Conservation (phyloP, 1,284 basidiomycete genomes). For the Trichosporon sp. region DNA sequence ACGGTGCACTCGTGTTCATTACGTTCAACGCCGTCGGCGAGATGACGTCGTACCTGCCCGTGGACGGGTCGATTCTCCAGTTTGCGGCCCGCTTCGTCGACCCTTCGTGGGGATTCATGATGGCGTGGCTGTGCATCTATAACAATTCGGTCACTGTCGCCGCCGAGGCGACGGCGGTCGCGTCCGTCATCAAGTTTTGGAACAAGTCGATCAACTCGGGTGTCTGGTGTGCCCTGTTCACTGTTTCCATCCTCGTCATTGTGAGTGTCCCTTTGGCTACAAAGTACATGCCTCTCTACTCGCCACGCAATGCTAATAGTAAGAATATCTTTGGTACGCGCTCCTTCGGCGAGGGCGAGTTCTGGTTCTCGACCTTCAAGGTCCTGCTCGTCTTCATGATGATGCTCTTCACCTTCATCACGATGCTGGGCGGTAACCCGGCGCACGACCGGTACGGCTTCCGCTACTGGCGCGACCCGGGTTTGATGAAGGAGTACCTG, state of each 20-base stretch:
- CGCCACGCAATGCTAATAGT: no score
- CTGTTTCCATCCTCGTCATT: conserved; percentile 21
- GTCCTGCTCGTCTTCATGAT: conserved; percentile 28
- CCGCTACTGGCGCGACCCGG: conserved; percentile 44
- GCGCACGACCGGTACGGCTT: conserved; percentile 39
- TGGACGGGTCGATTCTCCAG: conserved; percentile 30
- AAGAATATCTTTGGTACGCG: conserved; percentile 30
- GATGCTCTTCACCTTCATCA: conserved; percentile 21
- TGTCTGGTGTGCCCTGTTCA: conserved; percentile 22
- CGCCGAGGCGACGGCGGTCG: conserved; percentile 24
- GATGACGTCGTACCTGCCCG: conserved; percentile 33
- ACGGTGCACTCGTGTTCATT: conserved; percentile 26
- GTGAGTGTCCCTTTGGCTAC: background rate
- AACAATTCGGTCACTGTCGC: conserved; percentile 29
- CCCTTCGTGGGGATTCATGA: conserved; percentile 26
- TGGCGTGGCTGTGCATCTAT: conserved; percentile 30
- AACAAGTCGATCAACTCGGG: conserved; percentile 24
- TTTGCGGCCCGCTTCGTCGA: conserved; percentile 32
- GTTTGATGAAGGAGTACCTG: conserved; percentile 31
- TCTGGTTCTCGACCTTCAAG: conserved; percentile 33
- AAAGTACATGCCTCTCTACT: background rate
- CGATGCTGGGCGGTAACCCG: conserved; percentile 41
- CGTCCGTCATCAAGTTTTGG: conserved; percentile 28
- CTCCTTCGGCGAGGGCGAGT: conserved; percentile 31
- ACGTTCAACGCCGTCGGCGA: conserved; percentile 36